phyloP scores from a whole-genome alignment of 1,284 basidiomycete genomes.

The Tetrapyrgos nigripes region DNA sequence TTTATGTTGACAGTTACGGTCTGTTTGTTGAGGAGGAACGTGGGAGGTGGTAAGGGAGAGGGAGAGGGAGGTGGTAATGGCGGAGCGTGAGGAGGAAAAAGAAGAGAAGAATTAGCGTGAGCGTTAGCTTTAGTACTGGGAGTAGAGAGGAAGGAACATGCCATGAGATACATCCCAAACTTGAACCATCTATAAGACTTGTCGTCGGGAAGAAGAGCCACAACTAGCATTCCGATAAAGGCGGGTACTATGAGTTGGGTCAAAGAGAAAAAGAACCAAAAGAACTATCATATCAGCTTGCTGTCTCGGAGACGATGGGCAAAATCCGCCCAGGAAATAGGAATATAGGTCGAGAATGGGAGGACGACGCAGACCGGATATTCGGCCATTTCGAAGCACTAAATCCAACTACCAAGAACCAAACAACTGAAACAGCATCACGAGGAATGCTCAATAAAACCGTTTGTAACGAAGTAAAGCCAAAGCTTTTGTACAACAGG shows the following conservation, averaged over 20 bases:
- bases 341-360: constrained; percentile 15
- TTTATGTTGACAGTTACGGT: constrained; percentile 15
- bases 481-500: constrained; percentile 19
- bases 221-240: constrained; percentile 18
- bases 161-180: constrained; percentile 22
- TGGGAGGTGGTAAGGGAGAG: background rate
- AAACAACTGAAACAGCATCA: constrained; percentile 15
- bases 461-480: constrained; percentile 19
- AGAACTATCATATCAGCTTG: background rate
- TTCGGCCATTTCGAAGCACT: constrained; percentile 6
- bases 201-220: constrained; percentile 16
- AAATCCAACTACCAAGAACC: constrained; percentile 21
- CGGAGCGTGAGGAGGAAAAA: background rate
- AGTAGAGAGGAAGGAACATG: background rate
- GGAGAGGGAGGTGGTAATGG: background rate
- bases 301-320: background rate
- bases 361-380: constrained; percentile 10
- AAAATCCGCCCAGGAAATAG: background rate
- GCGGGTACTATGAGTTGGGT: constrained; percentile 15
- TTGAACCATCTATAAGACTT: constrained; percentile 18
- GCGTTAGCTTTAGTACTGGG: too few relatives aligned
- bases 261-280: background rate
- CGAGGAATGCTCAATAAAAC: constrained; percentile 18
- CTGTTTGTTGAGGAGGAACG: background rate
- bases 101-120: background rate